These are phyloP conservation scores for Aspergillus sergii DNA, from an alignment of 2,329 filamentous ascomycete genomes.

Conservation along the genomic window DNA sequence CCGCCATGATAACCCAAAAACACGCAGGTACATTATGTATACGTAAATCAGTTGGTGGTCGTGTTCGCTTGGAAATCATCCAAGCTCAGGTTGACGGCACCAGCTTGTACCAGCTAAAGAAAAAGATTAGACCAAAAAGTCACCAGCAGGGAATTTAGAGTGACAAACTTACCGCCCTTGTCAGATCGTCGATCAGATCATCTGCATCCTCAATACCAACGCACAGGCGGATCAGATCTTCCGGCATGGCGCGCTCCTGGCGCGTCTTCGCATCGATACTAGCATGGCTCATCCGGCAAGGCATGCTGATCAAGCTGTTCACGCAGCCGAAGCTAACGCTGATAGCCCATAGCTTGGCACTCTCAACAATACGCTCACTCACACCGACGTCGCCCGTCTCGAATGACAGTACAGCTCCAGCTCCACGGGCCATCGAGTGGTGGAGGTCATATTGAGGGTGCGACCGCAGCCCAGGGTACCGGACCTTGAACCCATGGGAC, in stretches of 20 bases:
- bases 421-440: slow-evolving; percentile 91
- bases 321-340: slow-evolving; percentile 98
- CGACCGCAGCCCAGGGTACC: slow-evolving; percentile 89
- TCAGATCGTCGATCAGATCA: slow-evolving; percentile 91
- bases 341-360: slow-evolving; percentile 88
- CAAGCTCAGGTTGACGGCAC: slow-evolving; percentile 82
- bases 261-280: slow-evolving; percentile 96
- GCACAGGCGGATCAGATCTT: slow-evolving; percentile 93
- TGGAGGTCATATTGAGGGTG: slow-evolving; percentile 97
- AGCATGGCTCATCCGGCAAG: slow-evolving; percentile 98
- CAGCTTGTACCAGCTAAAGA: slow-evolving; percentile 81
- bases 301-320: slow-evolving; percentile 98
- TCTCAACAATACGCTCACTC: slow-evolving; percentile 92
- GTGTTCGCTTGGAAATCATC: slow-evolving; percentile 73
- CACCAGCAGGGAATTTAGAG: background rate
- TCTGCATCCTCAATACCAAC: slow-evolving; percentile 93
- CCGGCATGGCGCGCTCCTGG: slow-evolving; percentile 85
- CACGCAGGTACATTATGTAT: slow-evolving; percentile 8
- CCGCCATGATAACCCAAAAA: background rate
- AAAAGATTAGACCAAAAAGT: slow-evolving; percentile 13
- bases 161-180: slow-evolving; percentile 73
- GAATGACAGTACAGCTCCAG: slow-evolving; percentile 92
- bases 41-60: slow-evolving; percentile 12
- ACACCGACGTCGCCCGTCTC: slow-evolving; percentile 85
- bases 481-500: slow-evolving; percentile 85